phyloP scores from a whole-genome alignment of 352 stramenopile genomes.

The Phytopythium sindhum region DNA sequence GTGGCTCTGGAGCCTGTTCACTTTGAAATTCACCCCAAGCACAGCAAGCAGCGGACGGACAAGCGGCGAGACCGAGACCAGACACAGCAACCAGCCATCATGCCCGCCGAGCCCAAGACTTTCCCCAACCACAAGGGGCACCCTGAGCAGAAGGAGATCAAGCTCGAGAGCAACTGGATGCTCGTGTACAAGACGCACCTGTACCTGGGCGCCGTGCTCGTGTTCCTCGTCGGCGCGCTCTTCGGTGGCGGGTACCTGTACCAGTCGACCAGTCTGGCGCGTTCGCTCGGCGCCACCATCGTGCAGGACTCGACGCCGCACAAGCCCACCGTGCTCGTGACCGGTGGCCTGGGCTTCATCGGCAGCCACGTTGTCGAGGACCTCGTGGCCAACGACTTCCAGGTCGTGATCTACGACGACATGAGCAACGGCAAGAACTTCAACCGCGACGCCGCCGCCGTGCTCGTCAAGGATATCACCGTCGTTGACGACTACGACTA shows the following conservation, averaged over 20 bases:
- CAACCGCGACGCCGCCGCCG: slow-evolving; percentile 60
- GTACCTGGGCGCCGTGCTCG: slow-evolving; percentile 57
- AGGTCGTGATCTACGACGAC: slow-evolving; percentile 81
- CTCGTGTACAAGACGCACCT: slow-evolving; percentile 68
- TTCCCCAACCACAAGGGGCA: slow-evolving; percentile 42
- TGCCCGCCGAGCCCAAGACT: slow-evolving; percentile 17
- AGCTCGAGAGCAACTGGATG: slow-evolving; percentile 63
- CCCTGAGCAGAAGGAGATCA: slow-evolving; percentile 32
- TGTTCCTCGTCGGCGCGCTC: slow-evolving; percentile 64
- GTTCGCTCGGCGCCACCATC: slow-evolving; percentile 19
- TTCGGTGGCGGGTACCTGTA: slow-evolving; percentile 68
- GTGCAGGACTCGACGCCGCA: slow-evolving; percentile 24
- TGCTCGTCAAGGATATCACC: slow-evolving; percentile 85
- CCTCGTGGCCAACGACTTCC: slow-evolving; percentile 67
- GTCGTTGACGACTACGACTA: slow-evolving; percentile 74
- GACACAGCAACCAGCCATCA: slow-evolving; percentile 8
- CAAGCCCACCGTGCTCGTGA: slow-evolving; percentile 70
- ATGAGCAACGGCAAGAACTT: slow-evolving; percentile 90
- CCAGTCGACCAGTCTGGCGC: slow-evolving; percentile 28
- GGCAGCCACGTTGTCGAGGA: slow-evolving; percentile 85
- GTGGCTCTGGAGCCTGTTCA: slow-evolving; percentile 6
- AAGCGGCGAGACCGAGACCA: background rate
- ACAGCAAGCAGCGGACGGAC: slow-evolving; percentile 18
- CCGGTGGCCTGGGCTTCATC: slow-evolving; percentile 80
- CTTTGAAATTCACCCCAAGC: slow-evolving; percentile 32